phyloP scores from a whole-genome alignment of 352 stramenopile genomes.

The Phytophthora europaea region DNA sequence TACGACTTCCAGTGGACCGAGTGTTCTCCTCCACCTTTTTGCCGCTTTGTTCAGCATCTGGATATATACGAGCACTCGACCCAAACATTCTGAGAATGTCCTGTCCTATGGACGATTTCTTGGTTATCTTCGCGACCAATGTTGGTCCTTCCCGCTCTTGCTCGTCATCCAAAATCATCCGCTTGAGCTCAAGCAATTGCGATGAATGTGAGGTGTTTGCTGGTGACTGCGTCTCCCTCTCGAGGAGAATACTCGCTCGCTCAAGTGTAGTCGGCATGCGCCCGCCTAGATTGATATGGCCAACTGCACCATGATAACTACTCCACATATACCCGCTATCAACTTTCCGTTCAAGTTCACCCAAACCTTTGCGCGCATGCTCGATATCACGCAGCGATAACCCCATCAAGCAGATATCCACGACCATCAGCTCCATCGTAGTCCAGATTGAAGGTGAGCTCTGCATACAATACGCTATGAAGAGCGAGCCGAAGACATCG shows the following conservation, averaged over 20 bases:
- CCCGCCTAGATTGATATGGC: background rate
- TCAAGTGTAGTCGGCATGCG: background rate
- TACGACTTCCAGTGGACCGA: background rate
- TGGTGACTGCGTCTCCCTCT: background rate
- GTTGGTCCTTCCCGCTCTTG: background rate
- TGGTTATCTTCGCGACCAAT: background rate
- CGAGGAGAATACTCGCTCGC: conserved; percentile 1
- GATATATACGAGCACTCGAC: background rate
- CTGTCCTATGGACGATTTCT: background rate
- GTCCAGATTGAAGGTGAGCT: background rate
- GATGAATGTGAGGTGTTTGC: background rate
- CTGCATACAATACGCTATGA: conserved; percentile 2
- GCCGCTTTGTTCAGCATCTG: background rate
- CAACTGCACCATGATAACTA: conserved; percentile 1
- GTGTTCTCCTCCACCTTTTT: background rate
- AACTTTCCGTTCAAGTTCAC: background rate
- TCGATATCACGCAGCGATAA: conserved; percentile 2
- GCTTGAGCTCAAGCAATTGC: background rate
- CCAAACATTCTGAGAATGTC: background rate
- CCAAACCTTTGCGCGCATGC: background rate
- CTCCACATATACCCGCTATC: background rate
- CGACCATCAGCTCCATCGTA: background rate
- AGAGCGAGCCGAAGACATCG: background rate
- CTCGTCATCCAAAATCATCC: background rate
- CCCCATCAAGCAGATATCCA: background rate